Percentiles rank a stretch among this genome's conserved stretches.
phyloP scores from a whole-genome alignment of 78 protist species.

The Planoprotostelium fungivorum region DNA sequence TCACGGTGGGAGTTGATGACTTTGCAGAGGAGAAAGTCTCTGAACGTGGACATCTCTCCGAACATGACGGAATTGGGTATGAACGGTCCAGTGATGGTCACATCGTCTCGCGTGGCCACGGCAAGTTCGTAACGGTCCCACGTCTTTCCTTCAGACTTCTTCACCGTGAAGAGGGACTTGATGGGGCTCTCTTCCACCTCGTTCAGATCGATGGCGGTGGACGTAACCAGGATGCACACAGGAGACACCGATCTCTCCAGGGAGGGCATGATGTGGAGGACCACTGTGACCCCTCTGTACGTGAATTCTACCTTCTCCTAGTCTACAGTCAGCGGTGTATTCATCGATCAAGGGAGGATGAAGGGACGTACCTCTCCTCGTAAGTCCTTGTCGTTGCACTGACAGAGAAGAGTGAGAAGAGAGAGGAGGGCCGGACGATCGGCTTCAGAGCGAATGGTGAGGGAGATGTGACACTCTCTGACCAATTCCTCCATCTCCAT shows the following conservation, averaged over 20 bases:
- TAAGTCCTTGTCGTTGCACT: not conserved
- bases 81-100: not conserved
- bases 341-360: too few relatives aligned
- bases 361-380: not conserved
- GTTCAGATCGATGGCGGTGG: not conserved
- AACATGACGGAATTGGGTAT: not conserved
- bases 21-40: not conserved
- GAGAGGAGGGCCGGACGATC: not conserved
- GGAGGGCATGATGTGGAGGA: not conserved
- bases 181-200: not conserved
- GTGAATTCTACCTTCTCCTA: not conserved
- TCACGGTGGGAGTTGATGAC: not conserved
- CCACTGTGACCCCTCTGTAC: not conserved
- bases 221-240: not conserved
- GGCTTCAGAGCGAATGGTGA: not conserved
- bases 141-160: not conserved
- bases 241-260: not conserved
- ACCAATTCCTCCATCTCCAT: not conserved
- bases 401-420: not conserved
- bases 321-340: too few relatives aligned
- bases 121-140: not conserved
- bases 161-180: not conserved
- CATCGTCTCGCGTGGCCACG: not conserved
- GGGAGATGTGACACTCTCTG: not conserved
- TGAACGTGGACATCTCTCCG: not conserved